A percentile compares a stretch with the other conserved stretches of the same genome.
phyloP scores from a whole-genome alignment of 768 basidiomycete genomes.

The Calocybe indica region DNA sequence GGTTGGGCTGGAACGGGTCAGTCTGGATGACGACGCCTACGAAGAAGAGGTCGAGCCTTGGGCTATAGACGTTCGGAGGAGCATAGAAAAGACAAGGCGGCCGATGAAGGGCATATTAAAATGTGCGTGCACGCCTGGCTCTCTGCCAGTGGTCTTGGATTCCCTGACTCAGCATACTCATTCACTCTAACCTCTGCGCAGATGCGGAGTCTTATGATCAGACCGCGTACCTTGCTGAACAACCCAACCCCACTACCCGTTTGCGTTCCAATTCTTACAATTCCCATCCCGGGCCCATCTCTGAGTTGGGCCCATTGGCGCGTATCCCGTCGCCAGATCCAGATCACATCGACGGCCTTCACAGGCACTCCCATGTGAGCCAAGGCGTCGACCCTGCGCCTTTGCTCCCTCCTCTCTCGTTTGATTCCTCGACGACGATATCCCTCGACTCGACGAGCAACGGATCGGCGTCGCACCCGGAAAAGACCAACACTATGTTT shows the following conservation, averaged over 20 bases:
- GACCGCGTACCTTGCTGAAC: constrained; percentile 44
- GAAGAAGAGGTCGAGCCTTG: constrained; percentile 70
- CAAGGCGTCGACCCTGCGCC: constrained; percentile 30
- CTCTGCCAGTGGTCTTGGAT: too few species aligned
- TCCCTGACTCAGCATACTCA: too few species aligned
- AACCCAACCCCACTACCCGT: constrained; percentile 39
- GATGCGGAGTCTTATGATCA: constrained; percentile 71
- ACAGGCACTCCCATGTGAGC: constrained; percentile 58
- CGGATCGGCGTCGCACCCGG: constrained; percentile 31
- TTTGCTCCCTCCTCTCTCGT: constrained; percentile 45
- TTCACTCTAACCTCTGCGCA: constrained; percentile 16
- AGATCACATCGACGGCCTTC: constrained; percentile 83
- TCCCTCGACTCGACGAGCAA: constrained; percentile 25
- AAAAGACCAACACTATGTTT: constrained; percentile 55
- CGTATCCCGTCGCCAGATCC: constrained; percentile 81
- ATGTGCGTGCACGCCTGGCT: constrained; percentile 36
- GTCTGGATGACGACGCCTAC: constrained; percentile 44
- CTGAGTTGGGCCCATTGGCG: constrained; percentile 70
- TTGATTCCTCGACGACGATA: constrained; percentile 53
- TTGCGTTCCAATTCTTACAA: constrained; percentile 82
- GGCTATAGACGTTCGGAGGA: constrained; percentile 70
- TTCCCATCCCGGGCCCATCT: constrained; percentile 39
- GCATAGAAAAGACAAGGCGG: constrained; percentile 55
- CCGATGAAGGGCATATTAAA: constrained; percentile 89
- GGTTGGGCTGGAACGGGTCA: constrained; percentile 43